These are phyloP conservation scores for Friedmanniomyces simplex DNA, from an alignment of 495 filamentous ascomycete species.

Conservation along the genomic window DNA sequence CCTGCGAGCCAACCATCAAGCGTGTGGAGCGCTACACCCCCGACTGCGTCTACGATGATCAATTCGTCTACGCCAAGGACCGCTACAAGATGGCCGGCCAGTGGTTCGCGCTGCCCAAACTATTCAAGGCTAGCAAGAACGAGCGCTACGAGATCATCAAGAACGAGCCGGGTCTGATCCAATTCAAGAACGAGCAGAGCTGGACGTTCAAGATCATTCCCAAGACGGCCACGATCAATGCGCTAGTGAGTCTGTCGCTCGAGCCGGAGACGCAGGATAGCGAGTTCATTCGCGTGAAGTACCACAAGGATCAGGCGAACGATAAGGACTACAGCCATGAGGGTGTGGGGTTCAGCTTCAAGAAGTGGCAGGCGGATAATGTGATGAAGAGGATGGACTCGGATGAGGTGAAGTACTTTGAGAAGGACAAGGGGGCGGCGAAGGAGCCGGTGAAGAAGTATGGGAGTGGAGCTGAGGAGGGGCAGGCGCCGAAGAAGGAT, in stretches of 20 bases:
- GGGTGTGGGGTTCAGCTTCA: slow-evolving; percentile 44
- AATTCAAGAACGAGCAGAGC: slow-evolving; percentile 45
- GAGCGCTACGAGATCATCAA: slow-evolving; percentile 44
- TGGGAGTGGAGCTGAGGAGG: slow-evolving; percentile 33
- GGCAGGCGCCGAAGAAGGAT: slow-evolving; percentile 35
- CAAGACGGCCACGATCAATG: slow-evolving; percentile 45
- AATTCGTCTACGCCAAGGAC: slow-evolving; percentile 48
- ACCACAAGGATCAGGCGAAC: slow-evolving; percentile 52
- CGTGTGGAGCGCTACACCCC: slow-evolving; percentile 42
- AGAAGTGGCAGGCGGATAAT: slow-evolving; percentile 50
- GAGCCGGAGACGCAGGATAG: slow-evolving; percentile 40
- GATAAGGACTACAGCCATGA: slow-evolving; percentile 50
- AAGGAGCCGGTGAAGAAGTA: slow-evolving; percentile 26
- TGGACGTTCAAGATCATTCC: slow-evolving; percentile 45
- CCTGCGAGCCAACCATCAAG: slow-evolving; percentile 45
- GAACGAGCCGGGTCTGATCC: slow-evolving; percentile 42
- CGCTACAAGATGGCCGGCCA: slow-evolving; percentile 50
- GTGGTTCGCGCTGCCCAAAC: slow-evolving; percentile 50
- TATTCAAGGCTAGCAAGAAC: slow-evolving; percentile 41
- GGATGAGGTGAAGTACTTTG: slow-evolving; percentile 38
- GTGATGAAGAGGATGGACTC: slow-evolving; percentile 41
- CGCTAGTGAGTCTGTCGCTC: slow-evolving; percentile 42
- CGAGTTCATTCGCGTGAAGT: slow-evolving; percentile 48
- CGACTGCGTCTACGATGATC: slow-evolving; percentile 50
- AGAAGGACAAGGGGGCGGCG: slow-evolving; percentile 37